A percentile compares a stretch with the other conserved stretches of the same genome.
phyloP scores from a whole-genome alignment of 352 stramenopile species.

The Saprolegnia diclina region DNA sequence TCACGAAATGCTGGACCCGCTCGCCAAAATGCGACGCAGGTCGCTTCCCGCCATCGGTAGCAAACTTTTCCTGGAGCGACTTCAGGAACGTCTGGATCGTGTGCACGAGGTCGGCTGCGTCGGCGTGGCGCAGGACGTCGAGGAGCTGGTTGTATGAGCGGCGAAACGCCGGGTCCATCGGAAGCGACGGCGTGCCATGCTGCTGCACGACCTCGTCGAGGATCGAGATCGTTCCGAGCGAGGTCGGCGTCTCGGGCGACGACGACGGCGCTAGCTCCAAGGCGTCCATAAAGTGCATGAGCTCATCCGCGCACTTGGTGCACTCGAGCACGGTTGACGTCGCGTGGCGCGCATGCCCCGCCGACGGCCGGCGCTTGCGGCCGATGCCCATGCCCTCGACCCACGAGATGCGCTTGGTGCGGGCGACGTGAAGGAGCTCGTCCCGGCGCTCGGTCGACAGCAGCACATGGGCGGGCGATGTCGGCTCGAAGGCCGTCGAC shows the following conservation, averaged over 20 bases:
- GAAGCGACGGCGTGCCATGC: background rate
- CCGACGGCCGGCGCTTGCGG: background rate
- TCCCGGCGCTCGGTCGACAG: slow-evolving; percentile 65
- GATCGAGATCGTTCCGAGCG: slow-evolving; percentile 8
- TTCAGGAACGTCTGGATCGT: slow-evolving; percentile 75
- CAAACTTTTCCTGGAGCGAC: slow-evolving; percentile 48
- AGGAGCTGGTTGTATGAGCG: slow-evolving; percentile 55
- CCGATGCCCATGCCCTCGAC: slow-evolving; percentile 40
- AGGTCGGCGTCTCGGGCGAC: background rate
- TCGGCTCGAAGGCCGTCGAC: background rate
- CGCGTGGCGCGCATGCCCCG: slow-evolving; percentile 1
- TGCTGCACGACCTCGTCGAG: slow-evolving; percentile 21
- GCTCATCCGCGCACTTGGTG: slow-evolving; percentile 20
- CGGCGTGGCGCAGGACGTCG: slow-evolving; percentile 48
- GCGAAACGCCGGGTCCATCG: slow-evolving; percentile 52
- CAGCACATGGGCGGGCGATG: slow-evolving; percentile 10
- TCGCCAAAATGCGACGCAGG: slow-evolving; percentile 33
- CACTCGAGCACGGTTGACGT: slow-evolving; percentile 6
- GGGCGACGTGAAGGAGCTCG: slow-evolving; percentile 65
- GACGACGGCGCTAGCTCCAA: background rate
- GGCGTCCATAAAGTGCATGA: slow-evolving; percentile 15
- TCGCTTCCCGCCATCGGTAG: slow-evolving; percentile 36
- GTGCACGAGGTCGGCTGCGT: slow-evolving; percentile 65
- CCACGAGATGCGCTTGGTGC: slow-evolving; percentile 62
- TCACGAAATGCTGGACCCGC: slow-evolving; percentile 57